Evolutionary conservation across 768 basidiomycete species (phyloP).

Genomic region (Daedaleopsis sinensis): DNA sequence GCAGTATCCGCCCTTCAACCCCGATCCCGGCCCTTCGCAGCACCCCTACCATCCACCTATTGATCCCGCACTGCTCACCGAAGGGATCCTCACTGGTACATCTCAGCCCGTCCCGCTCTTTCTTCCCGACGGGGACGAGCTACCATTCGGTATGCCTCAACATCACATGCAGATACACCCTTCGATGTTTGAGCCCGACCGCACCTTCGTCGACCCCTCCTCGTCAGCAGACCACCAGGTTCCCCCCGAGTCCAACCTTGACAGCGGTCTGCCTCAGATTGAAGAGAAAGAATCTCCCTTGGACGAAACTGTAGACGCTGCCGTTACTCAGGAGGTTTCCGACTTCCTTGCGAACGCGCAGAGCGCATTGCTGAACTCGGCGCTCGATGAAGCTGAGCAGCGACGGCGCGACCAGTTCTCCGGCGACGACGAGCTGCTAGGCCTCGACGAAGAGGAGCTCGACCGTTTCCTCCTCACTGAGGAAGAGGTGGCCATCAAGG

Average conservation of each 20-base stretch:
- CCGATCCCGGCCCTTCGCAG: slow-evolving; percentile 22
- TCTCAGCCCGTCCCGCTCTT: slow-evolving; percentile 38
- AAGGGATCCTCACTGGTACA: slow-evolving; percentile 69
- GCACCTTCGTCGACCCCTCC: slow-evolving; percentile 9
- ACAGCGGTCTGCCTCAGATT: slow-evolving; percentile 6
- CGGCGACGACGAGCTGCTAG: slow-evolving; percentile 60
- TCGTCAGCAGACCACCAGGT: neutral
- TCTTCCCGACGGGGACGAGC: slow-evolving; percentile 43
- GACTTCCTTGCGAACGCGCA: slow-evolving; percentile 64
- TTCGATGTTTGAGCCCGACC: slow-evolving; percentile 40
- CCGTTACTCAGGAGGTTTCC: slow-evolving; percentile 71
- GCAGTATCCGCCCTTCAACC: slow-evolving; percentile 12
- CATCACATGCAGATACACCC: slow-evolving; percentile 58
- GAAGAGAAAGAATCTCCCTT: slow-evolving; percentile 36
- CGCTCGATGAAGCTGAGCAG: slow-evolving; percentile 69
- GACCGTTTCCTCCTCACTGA: slow-evolving; percentile 77
- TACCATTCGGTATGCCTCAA: slow-evolving; percentile 19
- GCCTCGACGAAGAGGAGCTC: slow-evolving; percentile 90
- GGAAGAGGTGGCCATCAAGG: slow-evolving; percentile 84
- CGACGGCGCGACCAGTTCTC: slow-evolving; percentile 56
- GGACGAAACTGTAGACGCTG: slow-evolving; percentile 64
- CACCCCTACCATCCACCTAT: slow-evolving; percentile 38
- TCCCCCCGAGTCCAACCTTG: neutral
- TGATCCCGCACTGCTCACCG: slow-evolving; percentile 61
- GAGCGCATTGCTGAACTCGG: slow-evolving; percentile 58